phyloP scores from a whole-genome alignment of 345 rosid genomes.

The Eucalyptus pumila region DNA sequence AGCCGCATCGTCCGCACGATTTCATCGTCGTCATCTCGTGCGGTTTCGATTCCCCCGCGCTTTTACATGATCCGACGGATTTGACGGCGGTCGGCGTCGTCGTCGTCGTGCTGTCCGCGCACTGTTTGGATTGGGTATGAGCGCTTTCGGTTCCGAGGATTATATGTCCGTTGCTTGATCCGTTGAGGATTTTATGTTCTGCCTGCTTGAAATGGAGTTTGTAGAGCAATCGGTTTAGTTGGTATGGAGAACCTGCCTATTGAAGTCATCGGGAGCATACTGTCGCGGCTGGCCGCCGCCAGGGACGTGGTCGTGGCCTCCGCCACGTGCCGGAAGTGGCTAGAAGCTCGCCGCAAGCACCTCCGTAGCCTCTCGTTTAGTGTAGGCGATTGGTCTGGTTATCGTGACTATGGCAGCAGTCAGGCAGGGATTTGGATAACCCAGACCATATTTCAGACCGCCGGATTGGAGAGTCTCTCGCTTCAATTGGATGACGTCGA shows the following conservation, averaged over 20 bases:
- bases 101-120: neutral
- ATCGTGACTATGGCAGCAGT: constrained; percentile 38
- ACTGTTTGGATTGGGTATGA: neutral
- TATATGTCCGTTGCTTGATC: neutral
- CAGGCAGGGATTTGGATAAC: constrained; percentile 55
- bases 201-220: neutral
- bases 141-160: neutral
- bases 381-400: constrained; percentile 41
- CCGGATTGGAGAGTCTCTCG: constrained; percentile 53
- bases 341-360: constrained; percentile 54
- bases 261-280: constrained; percentile 72
- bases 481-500: constrained; percentile 57
- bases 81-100: neutral
- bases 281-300: constrained; percentile 59
- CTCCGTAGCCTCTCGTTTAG: constrained; percentile 60
- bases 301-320: constrained; percentile 77
- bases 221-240: neutral
- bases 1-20: neutral
- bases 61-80: neutral
- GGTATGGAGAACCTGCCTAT: constrained; percentile 69
- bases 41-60: neutral
- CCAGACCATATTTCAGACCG: constrained; percentile 74
- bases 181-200: neutral
- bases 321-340: constrained; percentile 68
- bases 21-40: neutral